phyloP scores from a whole-genome alignment of 2,329 filamentous ascomycete species.

The Dissoconium aciculare region DNA sequence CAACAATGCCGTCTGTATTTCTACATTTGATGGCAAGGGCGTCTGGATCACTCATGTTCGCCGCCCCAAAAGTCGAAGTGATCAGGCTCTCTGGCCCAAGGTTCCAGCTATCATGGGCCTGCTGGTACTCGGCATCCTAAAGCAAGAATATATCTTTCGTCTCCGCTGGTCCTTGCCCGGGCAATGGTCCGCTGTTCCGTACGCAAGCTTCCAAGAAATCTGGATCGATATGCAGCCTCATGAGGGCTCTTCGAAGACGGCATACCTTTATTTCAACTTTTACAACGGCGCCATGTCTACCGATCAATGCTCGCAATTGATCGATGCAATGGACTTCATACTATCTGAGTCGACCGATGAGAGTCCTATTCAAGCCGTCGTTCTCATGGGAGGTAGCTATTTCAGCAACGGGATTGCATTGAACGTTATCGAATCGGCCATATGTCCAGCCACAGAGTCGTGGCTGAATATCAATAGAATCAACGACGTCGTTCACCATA shows the following conservation, averaged over 20 bases:
- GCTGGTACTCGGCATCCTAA: constrained; percentile 23
- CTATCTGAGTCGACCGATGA: constrained; percentile 18
- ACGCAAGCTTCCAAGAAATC: constrained; percentile 27
- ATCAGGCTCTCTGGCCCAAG: constrained; percentile 29
- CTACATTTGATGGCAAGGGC: constrained; percentile 27
- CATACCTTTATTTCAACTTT: constrained; percentile 31
- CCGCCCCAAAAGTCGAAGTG: constrained; percentile 25
- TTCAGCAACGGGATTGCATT: constrained; percentile 33
- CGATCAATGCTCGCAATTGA: constrained; percentile 25
- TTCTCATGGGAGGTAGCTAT: constrained; percentile 30
- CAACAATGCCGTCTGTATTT: constrained; percentile 23
- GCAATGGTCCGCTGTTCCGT: constrained; percentile 20
- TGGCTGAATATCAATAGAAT: constrained; percentile 34
- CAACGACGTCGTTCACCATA: constrained; percentile 27
- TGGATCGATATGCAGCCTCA: constrained; percentile 26
- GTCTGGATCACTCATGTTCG: constrained; percentile 31
- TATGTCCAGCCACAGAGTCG: constrained; percentile 27
- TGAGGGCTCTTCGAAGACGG: constrained; percentile 18
- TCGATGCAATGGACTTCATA: constrained; percentile 26
- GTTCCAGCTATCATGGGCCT: constrained; percentile 26
- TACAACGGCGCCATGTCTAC: constrained; percentile 34
- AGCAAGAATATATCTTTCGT: constrained; percentile 8
- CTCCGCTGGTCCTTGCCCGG: constrained; percentile 10
- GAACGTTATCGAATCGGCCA: constrained; percentile 30
- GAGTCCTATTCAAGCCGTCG: constrained; percentile 23